A percentile compares a stretch with the other conserved stretches of the same genome.
Conservation (phyloP, 75 land plant genomes). For the Cryptomeria japonica region DNA sequence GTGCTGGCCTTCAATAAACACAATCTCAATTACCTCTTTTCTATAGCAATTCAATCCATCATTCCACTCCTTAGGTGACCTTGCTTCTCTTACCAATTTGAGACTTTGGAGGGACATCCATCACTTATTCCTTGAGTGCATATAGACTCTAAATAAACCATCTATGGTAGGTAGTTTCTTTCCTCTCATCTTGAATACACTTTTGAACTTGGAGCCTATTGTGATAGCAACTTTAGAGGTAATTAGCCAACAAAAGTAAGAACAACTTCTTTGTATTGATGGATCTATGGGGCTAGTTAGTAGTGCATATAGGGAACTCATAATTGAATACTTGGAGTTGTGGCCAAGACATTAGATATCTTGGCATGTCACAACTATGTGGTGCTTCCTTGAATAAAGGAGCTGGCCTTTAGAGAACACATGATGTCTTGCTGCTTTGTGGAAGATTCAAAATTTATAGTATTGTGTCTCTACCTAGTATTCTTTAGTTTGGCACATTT, state of each 20-base stretch:
- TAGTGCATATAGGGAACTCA: slow-evolving; percentile 1
- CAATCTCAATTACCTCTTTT: slow-evolving; percentile 65
- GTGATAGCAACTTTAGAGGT: slow-evolving; percentile 36
- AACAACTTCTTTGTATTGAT: slow-evolving; percentile 4
- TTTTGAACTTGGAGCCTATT: slow-evolving; percentile 76
- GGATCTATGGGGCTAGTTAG: background rate
- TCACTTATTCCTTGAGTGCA: background rate
- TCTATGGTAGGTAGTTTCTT: slow-evolving; percentile 62
- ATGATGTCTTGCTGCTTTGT: slow-evolving; percentile 91
- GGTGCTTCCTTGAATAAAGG: slow-evolving; percentile 92
- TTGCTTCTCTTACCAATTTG: no score
- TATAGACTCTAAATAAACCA: slow-evolving; percentile 56
- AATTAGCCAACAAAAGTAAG: slow-evolving; percentile 24
- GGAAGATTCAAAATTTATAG: slow-evolving; percentile 59
- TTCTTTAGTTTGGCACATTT: slow-evolving; percentile 65
- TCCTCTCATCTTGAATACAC: slow-evolving; percentile 79
- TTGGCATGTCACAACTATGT: slow-evolving; percentile 81
- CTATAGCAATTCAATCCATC: slow-evolving; percentile 25
- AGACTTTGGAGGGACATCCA: no score
- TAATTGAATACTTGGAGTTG: background rate
- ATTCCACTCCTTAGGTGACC: no score
- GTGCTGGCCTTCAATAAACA: slow-evolving; percentile 38
- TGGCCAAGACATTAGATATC: slow-evolving; percentile 32
- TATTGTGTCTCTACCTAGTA: slow-evolving; percentile 61
- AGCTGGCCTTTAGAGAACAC: slow-evolving; percentile 92